Evolutionary conservation across 208 protist species (phyloP).

Genomic region (Trypanosoma rangeli): DNA sequence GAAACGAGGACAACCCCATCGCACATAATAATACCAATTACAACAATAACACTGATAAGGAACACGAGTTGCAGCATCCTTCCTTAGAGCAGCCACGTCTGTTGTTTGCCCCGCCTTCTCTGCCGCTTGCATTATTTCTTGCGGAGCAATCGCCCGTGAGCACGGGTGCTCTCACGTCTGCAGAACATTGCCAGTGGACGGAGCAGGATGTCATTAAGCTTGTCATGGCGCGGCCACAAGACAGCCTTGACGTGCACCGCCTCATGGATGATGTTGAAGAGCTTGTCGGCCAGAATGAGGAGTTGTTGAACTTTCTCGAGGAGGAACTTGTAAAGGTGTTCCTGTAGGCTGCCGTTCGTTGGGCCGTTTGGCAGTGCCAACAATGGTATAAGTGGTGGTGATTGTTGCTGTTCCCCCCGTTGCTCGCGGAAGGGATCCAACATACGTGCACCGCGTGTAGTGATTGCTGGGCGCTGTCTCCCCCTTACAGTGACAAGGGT

Average conservation of each 20-base stretch:
- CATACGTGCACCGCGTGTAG: background rate
- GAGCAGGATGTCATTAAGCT: slow-evolving; percentile 58
- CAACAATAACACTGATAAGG: slow-evolving; percentile 12
- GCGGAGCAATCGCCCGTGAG: background rate
- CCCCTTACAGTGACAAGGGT: background rate
- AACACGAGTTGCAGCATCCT: slow-evolving; percentile 1
- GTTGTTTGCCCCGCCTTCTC: slow-evolving; percentile 25
- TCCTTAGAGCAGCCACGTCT: slow-evolving; percentile 8
- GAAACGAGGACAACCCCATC: background rate
- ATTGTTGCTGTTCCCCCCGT: background rate
- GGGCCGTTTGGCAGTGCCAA: background rate
- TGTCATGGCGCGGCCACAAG: slow-evolving; percentile 50
- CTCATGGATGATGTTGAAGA: slow-evolving; percentile 59
- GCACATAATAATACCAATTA: slow-evolving; percentile 13
- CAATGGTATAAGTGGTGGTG: background rate
- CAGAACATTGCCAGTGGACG: slow-evolving; percentile 27
- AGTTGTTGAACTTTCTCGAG: slow-evolving; percentile 41
- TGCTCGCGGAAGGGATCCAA: too few relatives aligned
- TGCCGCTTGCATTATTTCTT: slow-evolving; percentile 26
- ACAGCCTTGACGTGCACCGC: slow-evolving; percentile 57
- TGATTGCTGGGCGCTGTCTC: background rate
- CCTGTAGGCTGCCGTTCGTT: background rate
- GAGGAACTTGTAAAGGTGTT: slow-evolving; percentile 35
- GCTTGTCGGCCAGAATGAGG: slow-evolving; percentile 42
- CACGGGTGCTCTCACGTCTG: background rate